Conservation (phyloP, 306 rosid genomes). For the Senna siamea region DNA sequence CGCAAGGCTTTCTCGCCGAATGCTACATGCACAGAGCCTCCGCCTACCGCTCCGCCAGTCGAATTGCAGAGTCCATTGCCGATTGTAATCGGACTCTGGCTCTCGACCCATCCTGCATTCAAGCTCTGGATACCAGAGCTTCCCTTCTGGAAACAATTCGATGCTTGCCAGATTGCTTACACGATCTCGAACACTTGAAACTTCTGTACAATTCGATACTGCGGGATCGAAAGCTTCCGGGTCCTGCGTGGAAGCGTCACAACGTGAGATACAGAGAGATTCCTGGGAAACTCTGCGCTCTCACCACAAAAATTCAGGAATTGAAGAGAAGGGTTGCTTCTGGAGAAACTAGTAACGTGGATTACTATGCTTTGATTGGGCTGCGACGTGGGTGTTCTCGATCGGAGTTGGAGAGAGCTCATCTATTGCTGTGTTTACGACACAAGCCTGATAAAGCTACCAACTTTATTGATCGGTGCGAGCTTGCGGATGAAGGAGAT, state of each 20-base stretch:
- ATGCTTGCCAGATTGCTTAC: conserved; percentile 84
- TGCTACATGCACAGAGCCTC: conserved; percentile 85
- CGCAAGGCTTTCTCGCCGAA: conserved; percentile 88
- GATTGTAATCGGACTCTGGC: conserved; percentile 91
- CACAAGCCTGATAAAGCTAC: conserved; percentile 90
- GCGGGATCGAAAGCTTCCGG: conserved; percentile 82
- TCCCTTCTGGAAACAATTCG: conserved; percentile 73
- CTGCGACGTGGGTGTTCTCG: conserved; percentile 87
- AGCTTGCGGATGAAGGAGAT: conserved; percentile 72
- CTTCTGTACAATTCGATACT: conserved; percentile 85
- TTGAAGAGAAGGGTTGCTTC: conserved; percentile 74
- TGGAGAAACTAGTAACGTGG: conserved; percentile 71
- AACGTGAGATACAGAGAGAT: conserved; percentile 79
- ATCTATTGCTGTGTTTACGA: conserved; percentile 64
- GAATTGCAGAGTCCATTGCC: conserved; percentile 86
- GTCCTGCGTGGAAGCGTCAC: conserved; percentile 94
- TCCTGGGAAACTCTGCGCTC: conserved; percentile 76
- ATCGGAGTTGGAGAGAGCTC: conserved; percentile 86
- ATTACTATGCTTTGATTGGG: conserved; percentile 79
- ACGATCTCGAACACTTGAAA: conserved; percentile 87
- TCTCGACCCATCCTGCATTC: conserved; percentile 75
- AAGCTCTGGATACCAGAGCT: conserved; percentile 88
- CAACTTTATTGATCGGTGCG: conserved; percentile 74
- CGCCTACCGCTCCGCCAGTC: conserved; percentile 65
- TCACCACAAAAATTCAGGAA: conserved; percentile 65